A percentile compares a stretch with the other conserved stretches of the same genome.
Conservation (phyloP, 2,329 filamentous ascomycete species). For the Xylariales sp. region DNA sequence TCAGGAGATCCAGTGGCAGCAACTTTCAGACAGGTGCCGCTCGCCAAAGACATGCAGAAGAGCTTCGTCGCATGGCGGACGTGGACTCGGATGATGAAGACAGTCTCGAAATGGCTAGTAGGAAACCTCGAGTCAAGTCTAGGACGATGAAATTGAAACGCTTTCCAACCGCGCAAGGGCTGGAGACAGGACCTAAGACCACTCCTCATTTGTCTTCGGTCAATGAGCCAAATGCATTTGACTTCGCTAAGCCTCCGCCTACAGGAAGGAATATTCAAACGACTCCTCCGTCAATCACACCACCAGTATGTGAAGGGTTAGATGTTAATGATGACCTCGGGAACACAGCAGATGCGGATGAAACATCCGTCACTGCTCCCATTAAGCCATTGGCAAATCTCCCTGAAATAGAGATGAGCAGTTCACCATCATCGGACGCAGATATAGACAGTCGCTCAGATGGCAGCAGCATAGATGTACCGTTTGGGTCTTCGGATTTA, state of each 20-base stretch:
- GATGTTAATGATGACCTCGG: constrained; percentile 9
- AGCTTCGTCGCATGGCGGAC: constrained; percentile 36
- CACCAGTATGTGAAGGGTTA: constrained; percentile 6
- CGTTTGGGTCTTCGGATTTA: not conserved
- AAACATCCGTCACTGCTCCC: constrained; percentile 16
- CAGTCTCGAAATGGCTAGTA: constrained; percentile 34
- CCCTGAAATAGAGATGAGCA: constrained; percentile 17
- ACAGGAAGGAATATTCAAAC: too few relatives aligned
- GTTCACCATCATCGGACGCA: constrained; percentile 21
- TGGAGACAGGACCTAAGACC: constrained; percentile 22
- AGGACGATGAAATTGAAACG: constrained; percentile 39
- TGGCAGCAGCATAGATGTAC: constrained; percentile 10
- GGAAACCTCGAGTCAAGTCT: constrained; percentile 23
- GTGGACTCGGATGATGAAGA: constrained; percentile 41
- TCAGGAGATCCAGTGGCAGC: constrained; percentile 46
- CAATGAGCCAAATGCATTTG: constrained; percentile 25
- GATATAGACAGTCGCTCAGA: constrained; percentile 24
- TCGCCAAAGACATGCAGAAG: constrained; percentile 27
- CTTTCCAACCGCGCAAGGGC: constrained; percentile 33
- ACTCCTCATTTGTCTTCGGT: constrained; percentile 19
- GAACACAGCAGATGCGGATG: constrained; percentile 11
- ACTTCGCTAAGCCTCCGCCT: constrained; percentile 31
- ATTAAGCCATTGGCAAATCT: constrained; percentile 11
- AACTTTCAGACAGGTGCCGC: constrained; percentile 36
- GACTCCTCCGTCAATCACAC: constrained; percentile 5